Evolutionary conservation across 352 stramenopile species (phyloP).

Genomic region (Peronospora tabacina): DNA sequence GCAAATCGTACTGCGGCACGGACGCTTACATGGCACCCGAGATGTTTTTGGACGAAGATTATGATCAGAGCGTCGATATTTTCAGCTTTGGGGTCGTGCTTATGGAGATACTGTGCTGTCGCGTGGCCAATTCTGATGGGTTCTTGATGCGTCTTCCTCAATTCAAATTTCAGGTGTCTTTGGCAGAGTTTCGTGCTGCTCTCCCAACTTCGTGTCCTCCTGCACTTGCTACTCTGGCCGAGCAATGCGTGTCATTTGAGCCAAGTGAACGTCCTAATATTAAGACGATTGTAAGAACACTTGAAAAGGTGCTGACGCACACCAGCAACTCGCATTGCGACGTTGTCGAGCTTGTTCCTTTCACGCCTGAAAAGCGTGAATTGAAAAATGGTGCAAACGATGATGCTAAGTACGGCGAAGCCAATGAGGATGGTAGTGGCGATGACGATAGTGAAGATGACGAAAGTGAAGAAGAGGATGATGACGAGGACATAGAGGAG

Average conservation of each 20-base stretch:
- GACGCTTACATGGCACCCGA: conserved; percentile 82
- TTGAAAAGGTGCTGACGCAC: conserved; percentile 38
- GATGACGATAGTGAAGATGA: conserved; percentile 22
- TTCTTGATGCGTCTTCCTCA: conserved; percentile 80
- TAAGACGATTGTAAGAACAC: conserved; percentile 33
- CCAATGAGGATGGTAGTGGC: conserved; percentile 46
- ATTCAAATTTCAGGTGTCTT: conserved; percentile 63
- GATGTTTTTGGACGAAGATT: conserved; percentile 82
- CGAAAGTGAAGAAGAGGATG: conserved; percentile 26
- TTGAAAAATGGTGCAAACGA: conserved; percentile 56
- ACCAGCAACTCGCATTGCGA: conserved; percentile 20
- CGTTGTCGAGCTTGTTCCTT: conserved; percentile 49
- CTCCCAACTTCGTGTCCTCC: conserved; percentile 55
- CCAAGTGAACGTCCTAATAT: conserved; percentile 52
- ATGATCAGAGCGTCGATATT: conserved; percentile 78
- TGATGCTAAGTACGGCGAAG: conserved; percentile 45
- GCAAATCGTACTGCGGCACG: conserved; percentile 84
- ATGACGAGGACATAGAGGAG: conserved; percentile 29
- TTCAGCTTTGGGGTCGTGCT: conserved; percentile 83
- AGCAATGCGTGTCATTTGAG: conserved; percentile 75
- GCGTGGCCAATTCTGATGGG: conserved; percentile 63
- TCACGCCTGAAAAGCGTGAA: conserved; percentile 49
- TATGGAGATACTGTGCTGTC: conserved; percentile 84
- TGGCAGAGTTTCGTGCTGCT: conserved; percentile 57
- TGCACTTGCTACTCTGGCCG: conserved; percentile 46